Percentiles rank a stretch among this genome's conserved stretches.
These are phyloP conservation scores for Citeromyces matritensis DNA, from an alignment of 805 yeast species.

Conservation along the genomic window DNA sequence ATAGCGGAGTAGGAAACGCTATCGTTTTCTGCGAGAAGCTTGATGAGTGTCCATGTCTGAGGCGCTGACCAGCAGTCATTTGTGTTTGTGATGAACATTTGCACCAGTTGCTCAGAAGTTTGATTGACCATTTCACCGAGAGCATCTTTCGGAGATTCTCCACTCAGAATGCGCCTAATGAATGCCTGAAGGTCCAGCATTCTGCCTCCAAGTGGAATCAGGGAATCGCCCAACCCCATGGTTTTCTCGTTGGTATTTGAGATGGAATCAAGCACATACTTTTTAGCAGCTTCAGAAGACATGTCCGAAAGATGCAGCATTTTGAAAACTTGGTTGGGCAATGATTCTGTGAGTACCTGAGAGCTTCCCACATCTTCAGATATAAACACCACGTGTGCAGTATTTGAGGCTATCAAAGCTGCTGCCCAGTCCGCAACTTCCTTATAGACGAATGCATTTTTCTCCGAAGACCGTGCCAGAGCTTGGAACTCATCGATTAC, in stretches of 20 bases:
- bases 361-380: constrained; percentile 76
- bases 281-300: constrained; percentile 47
- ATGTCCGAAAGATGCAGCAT: constrained; percentile 72
- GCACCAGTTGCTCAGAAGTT: constrained; percentile 79
- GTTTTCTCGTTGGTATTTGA: constrained; percentile 7
- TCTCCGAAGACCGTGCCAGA: constrained; percentile 35
- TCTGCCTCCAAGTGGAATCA: constrained; percentile 84
- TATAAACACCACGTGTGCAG: constrained; percentile 81
- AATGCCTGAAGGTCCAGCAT: constrained; percentile 88
- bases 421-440: constrained; percentile 86
- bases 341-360: constrained; percentile 48
- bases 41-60: constrained; percentile 81
- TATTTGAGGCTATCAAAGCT: constrained; percentile 52
- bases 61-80: constrained; percentile 32
- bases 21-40: constrained; percentile 36
- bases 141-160: constrained; percentile 72
- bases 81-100: constrained; percentile 40
- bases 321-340: constrained; percentile 83
- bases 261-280: constrained; percentile 37
- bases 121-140: constrained; percentile 67
- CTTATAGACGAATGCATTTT: constrained; percentile 52
- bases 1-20: constrained; percentile 33
- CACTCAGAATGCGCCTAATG: constrained; percentile 74
- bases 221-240: constrained; percentile 31
- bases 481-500: constrained; percentile 62